Conservation (phyloP, 2,329 filamentous ascomycete genomes). For the Diplodia sapinea region DNA sequence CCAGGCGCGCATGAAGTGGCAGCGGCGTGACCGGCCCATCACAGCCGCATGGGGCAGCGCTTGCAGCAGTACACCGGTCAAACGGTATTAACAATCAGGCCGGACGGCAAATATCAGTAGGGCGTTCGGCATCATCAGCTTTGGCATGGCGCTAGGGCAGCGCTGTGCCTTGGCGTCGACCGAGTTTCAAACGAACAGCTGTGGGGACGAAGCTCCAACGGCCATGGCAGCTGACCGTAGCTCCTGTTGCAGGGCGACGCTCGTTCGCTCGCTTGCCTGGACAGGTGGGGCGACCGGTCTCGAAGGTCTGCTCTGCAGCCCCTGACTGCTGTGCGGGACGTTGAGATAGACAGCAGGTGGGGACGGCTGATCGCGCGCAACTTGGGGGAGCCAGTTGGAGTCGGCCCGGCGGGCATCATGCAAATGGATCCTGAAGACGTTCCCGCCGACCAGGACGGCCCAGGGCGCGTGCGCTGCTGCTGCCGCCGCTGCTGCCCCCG, state of each 20-base stretch:
- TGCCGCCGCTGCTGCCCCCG: no score
- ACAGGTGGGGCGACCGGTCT: conserved; percentile 23
- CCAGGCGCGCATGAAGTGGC: conserved; percentile 22
- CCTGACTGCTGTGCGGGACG: conserved; percentile 11
- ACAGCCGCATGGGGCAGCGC: conserved; percentile 13
- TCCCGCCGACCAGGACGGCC: background rate
- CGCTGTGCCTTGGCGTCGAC: conserved; percentile 5
- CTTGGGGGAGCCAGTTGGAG: conserved; percentile 17
- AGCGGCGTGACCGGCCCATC: conserved; percentile 25
- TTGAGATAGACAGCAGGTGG: conserved; percentile 28
- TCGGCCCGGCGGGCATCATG: conserved; percentile 27
- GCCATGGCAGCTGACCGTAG: conserved; percentile 9
- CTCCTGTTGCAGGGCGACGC: conserved; percentile 5
- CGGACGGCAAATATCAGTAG: conserved; percentile 27
- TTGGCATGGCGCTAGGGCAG: conserved; percentile 26
- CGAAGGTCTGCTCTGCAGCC: conserved; percentile 23
- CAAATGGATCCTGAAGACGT: background rate
- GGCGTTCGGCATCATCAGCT: conserved; percentile 26
- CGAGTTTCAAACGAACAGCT: conserved; percentile 23
- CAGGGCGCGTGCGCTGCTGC: background rate
- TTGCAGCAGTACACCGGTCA: conserved; percentile 6
- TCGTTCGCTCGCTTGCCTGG: conserved; percentile 19
- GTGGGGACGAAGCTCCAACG: conserved; percentile 15
- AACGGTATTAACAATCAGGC: conserved; percentile 24
- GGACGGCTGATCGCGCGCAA: conserved; percentile 22